These are phyloP conservation scores for Trifolium subterraneum DNA, from an alignment of 306 rosid species.

Conservation along the genomic window DNA sequence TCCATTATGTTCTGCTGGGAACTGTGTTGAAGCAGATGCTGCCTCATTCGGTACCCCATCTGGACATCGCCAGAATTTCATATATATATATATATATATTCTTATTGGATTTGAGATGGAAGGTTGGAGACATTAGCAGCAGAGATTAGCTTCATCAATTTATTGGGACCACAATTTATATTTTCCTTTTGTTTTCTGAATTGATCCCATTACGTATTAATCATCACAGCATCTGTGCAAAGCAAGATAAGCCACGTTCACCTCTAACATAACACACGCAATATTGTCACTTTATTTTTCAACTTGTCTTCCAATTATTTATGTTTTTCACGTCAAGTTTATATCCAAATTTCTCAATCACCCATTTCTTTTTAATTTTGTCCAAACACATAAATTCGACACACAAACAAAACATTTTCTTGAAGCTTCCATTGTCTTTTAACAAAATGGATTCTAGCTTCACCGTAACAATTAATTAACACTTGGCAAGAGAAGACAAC, in stretches of 20 bases:
- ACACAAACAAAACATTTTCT: neutral
- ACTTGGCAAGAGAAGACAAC: slow-evolving; percentile 18
- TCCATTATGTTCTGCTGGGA: too few species aligned
- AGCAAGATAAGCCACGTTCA: slow-evolving; percentile 42
- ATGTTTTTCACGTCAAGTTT: slow-evolving; percentile 5
- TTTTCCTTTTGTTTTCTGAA: too few species aligned
- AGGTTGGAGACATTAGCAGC: neutral
- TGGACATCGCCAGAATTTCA: too few species aligned
- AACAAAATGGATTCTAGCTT: neutral
- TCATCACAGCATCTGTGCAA: neutral
- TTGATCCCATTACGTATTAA: too few species aligned
- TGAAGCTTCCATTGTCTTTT: slow-evolving; percentile 33
- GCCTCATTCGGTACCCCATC: too few species aligned
- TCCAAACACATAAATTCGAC: slow-evolving; percentile 3
- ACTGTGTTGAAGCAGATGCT: too few species aligned
- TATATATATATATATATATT: too few species aligned
- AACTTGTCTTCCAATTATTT: neutral
- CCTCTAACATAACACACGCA: slow-evolving; percentile 31
- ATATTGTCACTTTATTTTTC: neutral
- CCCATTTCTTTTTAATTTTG: slow-evolving; percentile 8
- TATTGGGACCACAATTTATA: too few species aligned
- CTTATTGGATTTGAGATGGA: neutral
- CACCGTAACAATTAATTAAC: neutral
- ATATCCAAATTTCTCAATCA: neutral
- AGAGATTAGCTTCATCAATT: too few species aligned